Conservation (phyloP, 345 rosid genomes). For the Geranium rotundifolium region DNA sequence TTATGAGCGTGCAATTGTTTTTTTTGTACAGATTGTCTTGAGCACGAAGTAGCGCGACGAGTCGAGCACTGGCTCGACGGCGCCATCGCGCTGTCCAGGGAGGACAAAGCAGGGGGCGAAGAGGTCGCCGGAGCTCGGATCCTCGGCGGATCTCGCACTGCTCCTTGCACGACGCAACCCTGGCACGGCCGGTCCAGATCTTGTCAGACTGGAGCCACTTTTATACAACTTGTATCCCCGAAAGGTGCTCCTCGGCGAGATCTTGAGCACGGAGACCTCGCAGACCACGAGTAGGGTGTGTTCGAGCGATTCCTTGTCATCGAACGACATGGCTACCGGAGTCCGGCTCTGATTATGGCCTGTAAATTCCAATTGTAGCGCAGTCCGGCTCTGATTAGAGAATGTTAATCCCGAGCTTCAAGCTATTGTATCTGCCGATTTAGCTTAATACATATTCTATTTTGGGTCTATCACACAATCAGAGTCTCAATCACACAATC, state of each 20-base stretch:
- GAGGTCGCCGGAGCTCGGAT: conserved; percentile 76
- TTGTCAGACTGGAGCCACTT: conserved; percentile 96
- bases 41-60: conserved; percentile 94
- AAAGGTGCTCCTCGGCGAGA: conserved; percentile 86
- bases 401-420: no score
- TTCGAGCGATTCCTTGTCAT: conserved; percentile 76
- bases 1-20: no score
- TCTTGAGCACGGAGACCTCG: conserved; percentile 82
- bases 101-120: conserved; percentile 90
- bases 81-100: conserved; percentile 72
- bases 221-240: conserved; percentile 98
- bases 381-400: no score
- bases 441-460: no score
- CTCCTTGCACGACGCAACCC: conserved; percentile 87
- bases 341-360: no score
- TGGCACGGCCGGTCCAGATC: conserved; percentile 98
- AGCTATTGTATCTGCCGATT: no score
- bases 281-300: conserved; percentile 94
- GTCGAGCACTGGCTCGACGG: conserved; percentile 92
- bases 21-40: no score
- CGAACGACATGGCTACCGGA: conserved; percentile 51
- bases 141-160: conserved; percentile 99
- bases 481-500: no score
- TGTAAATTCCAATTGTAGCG: no score
- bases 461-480: no score